Base-by-base conservation (phyloP, 2,329 filamentous ascomycete species). In the Neoscytalidium dimidiatum region DNA sequence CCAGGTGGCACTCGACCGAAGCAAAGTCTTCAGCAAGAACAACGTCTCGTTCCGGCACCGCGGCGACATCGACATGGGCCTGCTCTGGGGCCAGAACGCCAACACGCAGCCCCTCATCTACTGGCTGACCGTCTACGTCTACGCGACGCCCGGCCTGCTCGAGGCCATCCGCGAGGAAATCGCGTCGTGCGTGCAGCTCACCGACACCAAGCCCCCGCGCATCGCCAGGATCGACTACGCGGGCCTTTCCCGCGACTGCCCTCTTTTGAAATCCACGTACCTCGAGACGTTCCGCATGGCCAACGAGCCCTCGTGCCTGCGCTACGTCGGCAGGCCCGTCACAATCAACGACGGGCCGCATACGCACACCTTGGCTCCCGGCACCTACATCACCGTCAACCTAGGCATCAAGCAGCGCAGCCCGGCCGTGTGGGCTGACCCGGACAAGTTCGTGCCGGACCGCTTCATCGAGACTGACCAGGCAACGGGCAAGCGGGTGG, bases 71-170 rank as follows among this genome's bases (percentile, higher is more conserved):
- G 69, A 77, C 1, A 57, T 69, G 11, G 82, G 85, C 64, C 70
- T 83, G 7, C 72, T 86, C 26, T 87, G 85, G 84, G 83, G 83
- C 9, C 75, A 84, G 70, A 83, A 85, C 68, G 82, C 81, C 17
- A 85, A 87, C 67, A 78, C 82, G 4, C 66, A 67, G 35, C 66
- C 82, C 3, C 72, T 86, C 8, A 69, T 78, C 17, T 78, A 78
- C 62, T 80, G 77, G 78, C 72, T 80, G 66, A 64, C 77, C 23
- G 70, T 72, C 43, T 72, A 72, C 31, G 74, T 79, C 53, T 77
- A 76, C 43, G 29, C 62, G 35, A 62, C 51, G 23, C 64, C 62
- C 2, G 62, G 57, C 21, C 28, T 67, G 66, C 77, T 33, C 67
- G 68, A 68, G 3, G 69, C 68, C 62, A 66, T 79, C 14, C 73